These are phyloP conservation scores for Leccinum variicolor DNA, from an alignment of 768 basidiomycete genomes.

Conservation along the genomic window DNA sequence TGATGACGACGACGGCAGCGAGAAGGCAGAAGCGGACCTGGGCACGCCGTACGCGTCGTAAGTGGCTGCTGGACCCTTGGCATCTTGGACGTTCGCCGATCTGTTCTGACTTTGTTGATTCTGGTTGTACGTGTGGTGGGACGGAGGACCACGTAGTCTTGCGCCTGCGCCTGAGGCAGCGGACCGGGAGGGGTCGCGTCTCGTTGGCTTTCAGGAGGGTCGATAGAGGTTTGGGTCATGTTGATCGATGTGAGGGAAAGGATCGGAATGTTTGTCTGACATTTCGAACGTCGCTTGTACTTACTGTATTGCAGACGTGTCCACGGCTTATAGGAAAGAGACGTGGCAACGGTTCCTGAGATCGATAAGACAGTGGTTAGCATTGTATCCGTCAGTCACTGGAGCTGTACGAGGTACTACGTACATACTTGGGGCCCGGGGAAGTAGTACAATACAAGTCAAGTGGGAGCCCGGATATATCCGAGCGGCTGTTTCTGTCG, in stretches of 20 bases:
- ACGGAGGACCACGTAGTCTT: conserved; percentile 6
- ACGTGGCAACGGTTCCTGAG: no score
- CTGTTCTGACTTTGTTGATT: neutral
- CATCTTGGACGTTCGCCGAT: neutral
- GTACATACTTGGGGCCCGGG: no score
- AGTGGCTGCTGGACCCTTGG: neutral
- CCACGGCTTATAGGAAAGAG: no score
- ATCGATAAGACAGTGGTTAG: no score
- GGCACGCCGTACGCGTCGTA: no score
- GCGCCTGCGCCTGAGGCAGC: neutral
- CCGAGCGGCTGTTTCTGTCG: no score
- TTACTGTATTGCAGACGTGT: no score
- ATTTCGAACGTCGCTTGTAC: no score
- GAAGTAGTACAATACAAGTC: no score
- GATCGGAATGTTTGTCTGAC: neutral
- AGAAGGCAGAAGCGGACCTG: neutral
- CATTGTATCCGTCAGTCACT: no score
- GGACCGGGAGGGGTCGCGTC: neutral
- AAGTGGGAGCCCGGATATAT: no score
- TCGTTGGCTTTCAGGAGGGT: conserved; percentile 12
- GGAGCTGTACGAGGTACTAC: no score
- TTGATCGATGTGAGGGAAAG: neutral
- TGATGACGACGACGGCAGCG: neutral
- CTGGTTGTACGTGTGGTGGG: conserved; percentile 7
- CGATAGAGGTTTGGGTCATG: conserved; percentile 13